These are phyloP conservation scores for Purshia tridentata DNA, from an alignment of 306 rosid species.

Conservation along the genomic window DNA sequence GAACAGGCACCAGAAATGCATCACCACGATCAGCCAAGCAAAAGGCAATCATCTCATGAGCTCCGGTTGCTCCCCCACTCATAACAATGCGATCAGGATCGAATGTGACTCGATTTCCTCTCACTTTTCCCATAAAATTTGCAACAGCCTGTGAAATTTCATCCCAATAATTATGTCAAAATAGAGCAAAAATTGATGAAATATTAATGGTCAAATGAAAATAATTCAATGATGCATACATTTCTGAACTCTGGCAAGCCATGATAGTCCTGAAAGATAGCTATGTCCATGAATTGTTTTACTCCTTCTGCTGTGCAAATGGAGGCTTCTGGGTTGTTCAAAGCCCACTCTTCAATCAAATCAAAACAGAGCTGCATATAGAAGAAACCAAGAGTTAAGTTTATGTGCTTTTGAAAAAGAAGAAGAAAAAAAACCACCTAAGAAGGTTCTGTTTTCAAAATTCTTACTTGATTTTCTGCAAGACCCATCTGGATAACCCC, in stretches of 20 bases:
- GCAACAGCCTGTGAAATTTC: conserved; percentile 64
- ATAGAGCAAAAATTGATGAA: neutral
- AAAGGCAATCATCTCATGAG: conserved; percentile 67
- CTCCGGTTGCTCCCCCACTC: conserved; percentile 96
- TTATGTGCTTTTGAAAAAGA: neutral
- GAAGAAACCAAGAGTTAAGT: neutral
- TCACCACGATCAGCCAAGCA: conserved; percentile 86
- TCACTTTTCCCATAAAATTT: conserved; percentile 65
- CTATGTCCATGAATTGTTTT: conserved; percentile 46
- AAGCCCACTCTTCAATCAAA: conserved; percentile 59
- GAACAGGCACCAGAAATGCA: conserved; percentile 80
- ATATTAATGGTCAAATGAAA: too few relatives aligned
- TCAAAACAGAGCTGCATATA: conserved; percentile 55
- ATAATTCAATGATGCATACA: conserved; percentile 33
- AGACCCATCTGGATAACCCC: conserved; percentile 95
- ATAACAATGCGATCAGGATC: conserved; percentile 76
- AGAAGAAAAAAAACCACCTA: neutral
- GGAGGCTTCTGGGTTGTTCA: conserved; percentile 62
- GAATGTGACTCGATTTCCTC: conserved; percentile 64
- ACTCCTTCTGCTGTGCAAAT: conserved; percentile 70
- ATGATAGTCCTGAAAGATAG: conserved; percentile 81
- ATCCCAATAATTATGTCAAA: neutral
- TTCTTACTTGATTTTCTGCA: conserved; percentile 77
- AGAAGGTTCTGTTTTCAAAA: neutral
- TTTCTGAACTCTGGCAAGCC: conserved; percentile 72